These are phyloP conservation scores for Bathelium albidoporum DNA, from an alignment of 495 filamentous ascomycete genomes.

Conservation along the genomic window DNA sequence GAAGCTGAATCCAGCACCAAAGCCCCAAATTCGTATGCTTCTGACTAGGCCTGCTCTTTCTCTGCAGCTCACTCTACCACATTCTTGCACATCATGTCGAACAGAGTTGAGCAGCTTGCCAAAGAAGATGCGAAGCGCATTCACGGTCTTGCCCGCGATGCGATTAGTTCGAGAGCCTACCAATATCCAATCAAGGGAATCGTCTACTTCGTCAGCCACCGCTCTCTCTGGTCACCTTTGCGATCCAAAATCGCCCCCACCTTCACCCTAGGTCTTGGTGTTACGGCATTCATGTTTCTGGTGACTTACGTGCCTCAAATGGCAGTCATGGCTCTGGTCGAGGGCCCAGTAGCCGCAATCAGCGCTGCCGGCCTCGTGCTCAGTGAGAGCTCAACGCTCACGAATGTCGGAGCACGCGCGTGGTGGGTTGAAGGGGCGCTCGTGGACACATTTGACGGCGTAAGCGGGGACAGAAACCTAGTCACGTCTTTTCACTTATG, in stretches of 20 bases:
- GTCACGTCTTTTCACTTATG: slow-evolving; percentile 31
- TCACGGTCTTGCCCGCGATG: slow-evolving; percentile 45
- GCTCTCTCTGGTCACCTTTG: slow-evolving; percentile 55
- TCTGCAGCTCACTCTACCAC: not conserved
- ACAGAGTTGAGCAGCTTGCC: slow-evolving; percentile 31
- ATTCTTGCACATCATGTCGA: slow-evolving; percentile 24
- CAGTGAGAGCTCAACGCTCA: slow-evolving; percentile 69
- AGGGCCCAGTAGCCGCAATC: slow-evolving; percentile 72
- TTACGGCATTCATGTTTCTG: slow-evolving; percentile 58
- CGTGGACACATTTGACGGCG: slow-evolving; percentile 85
- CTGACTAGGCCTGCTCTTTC: not conserved
- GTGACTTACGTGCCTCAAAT: slow-evolving; percentile 88
- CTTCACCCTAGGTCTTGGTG: slow-evolving; percentile 28
- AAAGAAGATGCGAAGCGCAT: slow-evolving; percentile 48
- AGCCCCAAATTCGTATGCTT: not conserved
- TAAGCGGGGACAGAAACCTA: slow-evolving; percentile 40
- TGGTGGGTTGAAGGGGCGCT: slow-evolving; percentile 72
- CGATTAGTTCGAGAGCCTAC: slow-evolving; percentile 65
- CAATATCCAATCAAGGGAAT: slow-evolving; percentile 84
- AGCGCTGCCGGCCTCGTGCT: slow-evolving; percentile 69
- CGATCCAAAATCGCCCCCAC: slow-evolving; percentile 53
- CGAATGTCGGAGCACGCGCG: slow-evolving; percentile 59
- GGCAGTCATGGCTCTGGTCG: slow-evolving; percentile 67
- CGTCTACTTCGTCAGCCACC: slow-evolving; percentile 61
- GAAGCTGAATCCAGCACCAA: too few relatives aligned